A percentile compares a stretch with the other conserved stretches of the same genome.
Conservation (phyloP, 139 green algal species). For the Trebouxia sp. region DNA sequence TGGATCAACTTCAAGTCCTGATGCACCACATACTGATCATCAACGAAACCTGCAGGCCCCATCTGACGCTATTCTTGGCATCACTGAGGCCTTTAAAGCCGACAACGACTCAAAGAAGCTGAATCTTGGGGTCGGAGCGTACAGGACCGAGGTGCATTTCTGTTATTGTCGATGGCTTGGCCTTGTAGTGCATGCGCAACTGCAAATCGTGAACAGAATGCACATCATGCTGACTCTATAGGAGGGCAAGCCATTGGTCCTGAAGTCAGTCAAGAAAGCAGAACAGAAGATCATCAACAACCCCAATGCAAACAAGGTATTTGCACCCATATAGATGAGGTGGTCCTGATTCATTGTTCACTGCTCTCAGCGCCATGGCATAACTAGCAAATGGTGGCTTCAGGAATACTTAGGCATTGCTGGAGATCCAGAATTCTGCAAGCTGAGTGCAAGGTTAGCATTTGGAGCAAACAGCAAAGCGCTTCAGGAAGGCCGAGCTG, state of each 20-base stretch:
- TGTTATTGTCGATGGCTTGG: background rate
- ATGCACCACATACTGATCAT: background rate
- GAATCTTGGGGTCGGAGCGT: slow-evolving; percentile 90
- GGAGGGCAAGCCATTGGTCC: slow-evolving; percentile 53
- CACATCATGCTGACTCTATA: no score
- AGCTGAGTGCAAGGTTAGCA: slow-evolving; percentile 64
- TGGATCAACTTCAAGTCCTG: background rate
- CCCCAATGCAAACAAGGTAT: slow-evolving; percentile 41
- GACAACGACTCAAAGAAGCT: slow-evolving; percentile 71
- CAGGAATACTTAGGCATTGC: slow-evolving; percentile 88
- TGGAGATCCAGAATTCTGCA: slow-evolving; percentile 74
- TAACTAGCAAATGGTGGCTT: background rate
- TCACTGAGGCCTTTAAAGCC: slow-evolving; percentile 70
- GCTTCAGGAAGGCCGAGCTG: slow-evolving; percentile 46
- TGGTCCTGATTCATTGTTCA: slow-evolving; percentile 8
- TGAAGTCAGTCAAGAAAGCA: slow-evolving; percentile 51
- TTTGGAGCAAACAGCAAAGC: slow-evolving; percentile 60
- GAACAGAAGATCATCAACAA: slow-evolving; percentile 34
- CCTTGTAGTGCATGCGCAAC: background rate
- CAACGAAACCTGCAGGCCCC: slow-evolving; percentile 54
- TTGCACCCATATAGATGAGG: background rate
- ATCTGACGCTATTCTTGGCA: slow-evolving; percentile 76
- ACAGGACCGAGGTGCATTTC: slow-evolving; percentile 73
- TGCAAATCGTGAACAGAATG: background rate
- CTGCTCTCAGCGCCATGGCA: background rate